Base-by-base conservation (phyloP, 1,284 basidiomycete genomes). In the Fomes fomentarius region DNA sequence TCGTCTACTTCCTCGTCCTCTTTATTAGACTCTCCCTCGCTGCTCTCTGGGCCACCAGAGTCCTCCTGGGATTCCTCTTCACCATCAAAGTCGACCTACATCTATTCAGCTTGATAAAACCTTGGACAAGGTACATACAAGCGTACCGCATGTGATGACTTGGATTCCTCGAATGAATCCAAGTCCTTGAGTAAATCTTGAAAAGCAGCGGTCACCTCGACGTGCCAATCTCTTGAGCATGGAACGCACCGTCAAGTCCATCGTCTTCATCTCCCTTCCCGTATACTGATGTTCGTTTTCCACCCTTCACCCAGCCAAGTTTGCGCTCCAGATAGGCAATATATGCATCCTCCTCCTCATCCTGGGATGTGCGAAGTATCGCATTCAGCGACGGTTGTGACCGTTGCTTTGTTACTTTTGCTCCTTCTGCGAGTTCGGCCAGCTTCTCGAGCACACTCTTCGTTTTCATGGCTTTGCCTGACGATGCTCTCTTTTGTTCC, bases 401-500 rank as follows among this genome's bases (percentile, higher is more conserved):
- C n/a, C 44, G 37, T 31, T 25, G 47, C 21, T 51, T 52, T 21
- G 55, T 21, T 3, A 39, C 10, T 38, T 54, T 61, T 33, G 54
- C 22, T 3, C 54, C 43, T 15, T 54, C 53, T 7, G 68, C 47
- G 26, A 65, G 61, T 11, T 44, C 54, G 1, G 58, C 64, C 19
- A 75, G 67, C 57, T 70, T 77, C 50, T 77, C 73, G 7, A 77
- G 64, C 0, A 72, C 66, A 17, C 19, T 22, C 25, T 31, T 26
- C 28, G 1, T 68, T 70, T 61, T 60, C 21, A 41, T 37, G 33
- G 57, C 6, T 11, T 30, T 19, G 41, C 15, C 22, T 30, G 7
- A 24, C 14, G 41, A 7, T 19, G n/a, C 25, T 11, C 25, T 28
- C 17, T n/a, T 9, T 17, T 5, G 38, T n/a, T 37, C 34, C n/a